A percentile compares a stretch with the other conserved stretches of the same genome.
phyloP scores from a whole-genome alignment of 108 stramenopile genomes.

The Skeletonema potamos region DNA sequence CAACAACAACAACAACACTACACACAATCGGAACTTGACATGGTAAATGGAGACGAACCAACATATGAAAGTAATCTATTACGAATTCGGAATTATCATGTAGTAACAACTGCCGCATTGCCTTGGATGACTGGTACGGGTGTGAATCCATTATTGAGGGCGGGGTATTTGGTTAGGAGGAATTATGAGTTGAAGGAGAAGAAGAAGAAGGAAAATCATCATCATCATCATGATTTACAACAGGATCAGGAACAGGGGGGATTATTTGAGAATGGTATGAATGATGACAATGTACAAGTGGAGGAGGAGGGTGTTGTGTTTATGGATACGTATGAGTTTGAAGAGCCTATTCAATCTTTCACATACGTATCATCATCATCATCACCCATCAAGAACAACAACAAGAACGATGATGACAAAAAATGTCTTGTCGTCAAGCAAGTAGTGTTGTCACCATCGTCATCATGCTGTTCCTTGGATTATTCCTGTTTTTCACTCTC shows the following conservation, averaged over 20 bases:
- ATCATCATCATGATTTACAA: too few species aligned
- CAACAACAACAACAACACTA: constrained; percentile 4
- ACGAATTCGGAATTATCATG: constrained; percentile 33
- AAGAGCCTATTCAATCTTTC: background rate
- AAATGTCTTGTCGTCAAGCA: background rate
- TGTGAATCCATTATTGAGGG: constrained; percentile 72
- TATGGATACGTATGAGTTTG: background rate
- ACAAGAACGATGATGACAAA: background rate
- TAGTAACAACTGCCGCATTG: constrained; percentile 62
- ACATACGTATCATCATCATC: background rate
- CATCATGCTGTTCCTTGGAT: constrained; percentile 28
- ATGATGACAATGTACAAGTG: background rate
- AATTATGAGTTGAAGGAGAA: constrained; percentile 10
- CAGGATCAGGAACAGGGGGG: background rate
- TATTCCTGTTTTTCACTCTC: constrained; percentile 31
- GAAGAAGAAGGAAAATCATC: too few species aligned
- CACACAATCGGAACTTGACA: constrained; percentile 33
- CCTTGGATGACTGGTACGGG: constrained; percentile 87
- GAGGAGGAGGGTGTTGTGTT: background rate
- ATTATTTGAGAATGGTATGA: background rate
- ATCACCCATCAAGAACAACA: background rate
- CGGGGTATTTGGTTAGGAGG: constrained; percentile 46
- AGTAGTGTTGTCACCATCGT: background rate
- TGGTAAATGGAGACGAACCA: constrained; percentile 41
- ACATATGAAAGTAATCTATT: constrained; percentile 36